Conservation (phyloP, 2,329 filamentous ascomycete genomes). For the Diaporthe humulicola region DNA sequence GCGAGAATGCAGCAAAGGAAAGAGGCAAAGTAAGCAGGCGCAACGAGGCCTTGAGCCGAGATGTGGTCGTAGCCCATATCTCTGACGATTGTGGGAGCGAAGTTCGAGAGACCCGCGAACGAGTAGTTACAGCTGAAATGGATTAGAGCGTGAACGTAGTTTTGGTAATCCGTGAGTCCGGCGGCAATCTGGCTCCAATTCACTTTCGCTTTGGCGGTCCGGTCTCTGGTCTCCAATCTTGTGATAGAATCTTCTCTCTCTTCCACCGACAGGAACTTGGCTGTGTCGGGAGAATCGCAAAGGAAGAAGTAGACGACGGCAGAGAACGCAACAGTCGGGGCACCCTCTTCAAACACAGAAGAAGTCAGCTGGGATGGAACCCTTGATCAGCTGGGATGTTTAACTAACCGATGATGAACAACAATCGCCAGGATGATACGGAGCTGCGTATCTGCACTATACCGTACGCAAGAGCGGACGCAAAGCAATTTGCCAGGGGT, state of each 20-base stretch:
- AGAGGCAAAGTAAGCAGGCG: constrained; percentile 54
- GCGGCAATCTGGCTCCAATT: not conserved
- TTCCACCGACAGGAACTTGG: constrained; percentile 1
- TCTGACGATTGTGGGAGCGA: not conserved
- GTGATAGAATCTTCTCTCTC: not conserved
- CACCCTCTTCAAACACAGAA: not conserved
- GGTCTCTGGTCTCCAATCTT: not conserved
- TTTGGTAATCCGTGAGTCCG: not conserved
- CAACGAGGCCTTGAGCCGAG: not conserved
- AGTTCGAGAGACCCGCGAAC: not conserved
- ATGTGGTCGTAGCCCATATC: constrained; percentile 4
- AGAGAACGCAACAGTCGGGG: not conserved
- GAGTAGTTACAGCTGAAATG: constrained; percentile 13
- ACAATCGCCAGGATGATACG: not conserved
- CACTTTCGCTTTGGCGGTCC: not conserved
- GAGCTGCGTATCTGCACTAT: not conserved
- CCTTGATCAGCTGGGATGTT: no score
- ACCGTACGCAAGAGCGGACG: not conserved
- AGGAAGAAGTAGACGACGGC: not conserved
- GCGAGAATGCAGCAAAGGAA: constrained; percentile 51
- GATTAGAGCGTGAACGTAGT: not conserved
- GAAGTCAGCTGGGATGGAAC: not conserved
- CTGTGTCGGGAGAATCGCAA: not conserved
- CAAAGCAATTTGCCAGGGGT: not conserved
- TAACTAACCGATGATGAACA: not conserved